These are phyloP conservation scores for Candida maesae DNA, from an alignment of 805 yeast species.

Conservation along the genomic window DNA sequence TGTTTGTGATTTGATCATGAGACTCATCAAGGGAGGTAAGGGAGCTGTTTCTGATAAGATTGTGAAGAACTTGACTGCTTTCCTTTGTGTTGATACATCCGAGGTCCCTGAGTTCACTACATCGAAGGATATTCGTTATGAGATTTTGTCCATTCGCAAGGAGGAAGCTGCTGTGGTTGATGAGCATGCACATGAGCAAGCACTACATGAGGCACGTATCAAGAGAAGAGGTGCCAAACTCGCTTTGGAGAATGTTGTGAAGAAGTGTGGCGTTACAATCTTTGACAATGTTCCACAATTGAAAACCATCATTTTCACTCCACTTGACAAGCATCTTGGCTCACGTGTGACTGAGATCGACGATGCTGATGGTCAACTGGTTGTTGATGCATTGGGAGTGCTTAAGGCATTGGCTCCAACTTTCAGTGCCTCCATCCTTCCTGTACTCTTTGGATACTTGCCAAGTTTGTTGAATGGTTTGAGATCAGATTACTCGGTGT, in stretches of 20 bases:
- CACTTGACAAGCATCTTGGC: constrained; percentile 45
- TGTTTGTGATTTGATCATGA: constrained; percentile 58
- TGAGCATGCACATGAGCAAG: constrained; percentile 57
- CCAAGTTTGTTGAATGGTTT: constrained; percentile 51
- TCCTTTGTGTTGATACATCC: constrained; percentile 90
- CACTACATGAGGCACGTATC: constrained; percentile 67
- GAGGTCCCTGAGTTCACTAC: constrained; percentile 91
- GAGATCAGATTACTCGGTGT: constrained; percentile 70
- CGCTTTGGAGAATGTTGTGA: constrained; percentile 59
- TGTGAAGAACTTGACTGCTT: constrained; percentile 85
- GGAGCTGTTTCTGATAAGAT: constrained; percentile 82
- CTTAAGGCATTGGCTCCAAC: constrained; percentile 68
- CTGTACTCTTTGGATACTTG: constrained; percentile 46
- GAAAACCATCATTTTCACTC: constrained; percentile 58
- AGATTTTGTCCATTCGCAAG: constrained; percentile 69
- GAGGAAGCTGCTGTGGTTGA: constrained; percentile 70
- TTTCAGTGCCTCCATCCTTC: constrained; percentile 46
- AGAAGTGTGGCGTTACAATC: constrained; percentile 47
- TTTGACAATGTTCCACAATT: constrained; percentile 67
- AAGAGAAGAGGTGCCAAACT: constrained; percentile 82
- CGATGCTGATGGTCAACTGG: constrained; percentile 63
- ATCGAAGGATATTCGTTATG: constrained; percentile 48
- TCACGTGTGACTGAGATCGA: constrained; percentile 29
- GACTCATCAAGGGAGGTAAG: constrained; percentile 55
- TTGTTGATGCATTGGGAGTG: constrained; percentile 84